phyloP scores from a whole-genome alignment of 805 yeast species.

The Saturnispora sekii region DNA sequence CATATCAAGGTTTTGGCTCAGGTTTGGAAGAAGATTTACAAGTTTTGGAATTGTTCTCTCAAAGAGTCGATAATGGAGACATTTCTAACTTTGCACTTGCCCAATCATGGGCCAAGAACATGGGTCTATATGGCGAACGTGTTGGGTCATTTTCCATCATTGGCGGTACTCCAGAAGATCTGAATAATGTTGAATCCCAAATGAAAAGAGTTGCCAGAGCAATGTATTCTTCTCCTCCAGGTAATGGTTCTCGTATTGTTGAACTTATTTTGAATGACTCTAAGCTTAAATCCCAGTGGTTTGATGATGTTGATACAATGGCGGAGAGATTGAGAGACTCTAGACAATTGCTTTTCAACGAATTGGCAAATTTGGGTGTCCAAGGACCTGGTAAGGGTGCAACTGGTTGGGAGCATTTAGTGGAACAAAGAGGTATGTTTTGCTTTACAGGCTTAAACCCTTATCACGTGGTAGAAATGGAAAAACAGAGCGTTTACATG shows the following conservation, averaged over 20 bases:
- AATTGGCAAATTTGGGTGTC: slow-evolving; percentile 32
- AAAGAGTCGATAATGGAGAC: slow-evolving; percentile 38
- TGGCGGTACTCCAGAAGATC: slow-evolving; percentile 45
- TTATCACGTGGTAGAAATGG: slow-evolving; percentile 60
- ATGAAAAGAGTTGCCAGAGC: slow-evolving; percentile 78
- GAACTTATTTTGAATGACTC: slow-evolving; percentile 59
- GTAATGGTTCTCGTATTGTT: slow-evolving; percentile 87
- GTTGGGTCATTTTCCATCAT: slow-evolving; percentile 71
- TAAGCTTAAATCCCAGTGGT: slow-evolving; percentile 64
- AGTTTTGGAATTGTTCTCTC: slow-evolving; percentile 33
- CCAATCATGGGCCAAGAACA: slow-evolving; percentile 91
- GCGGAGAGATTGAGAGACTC: slow-evolving; percentile 68
- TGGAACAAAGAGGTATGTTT: slow-evolving; percentile 93
- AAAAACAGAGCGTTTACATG: slow-evolving; percentile 67
- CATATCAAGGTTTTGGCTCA: slow-evolving; percentile 91
- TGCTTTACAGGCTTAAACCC: slow-evolving; percentile 75
- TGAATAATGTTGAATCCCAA: slow-evolving; percentile 46
- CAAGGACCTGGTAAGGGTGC: slow-evolving; percentile 29
- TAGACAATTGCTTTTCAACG: slow-evolving; percentile 53
- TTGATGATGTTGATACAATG: slow-evolving; percentile 67
- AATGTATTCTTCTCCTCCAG: slow-evolving; percentile 87
- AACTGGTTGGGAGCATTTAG: slow-evolving; percentile 78
- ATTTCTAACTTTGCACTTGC: slow-evolving; percentile 51
- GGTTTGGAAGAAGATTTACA: slow-evolving; percentile 69
- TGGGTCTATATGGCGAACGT: slow-evolving; percentile 94